Percentiles rank a stretch among this genome's conserved stretches.
These are phyloP conservation scores for Fusarium albidum DNA, from an alignment of 2,329 filamentous ascomycete species.

Conservation along the genomic window DNA sequence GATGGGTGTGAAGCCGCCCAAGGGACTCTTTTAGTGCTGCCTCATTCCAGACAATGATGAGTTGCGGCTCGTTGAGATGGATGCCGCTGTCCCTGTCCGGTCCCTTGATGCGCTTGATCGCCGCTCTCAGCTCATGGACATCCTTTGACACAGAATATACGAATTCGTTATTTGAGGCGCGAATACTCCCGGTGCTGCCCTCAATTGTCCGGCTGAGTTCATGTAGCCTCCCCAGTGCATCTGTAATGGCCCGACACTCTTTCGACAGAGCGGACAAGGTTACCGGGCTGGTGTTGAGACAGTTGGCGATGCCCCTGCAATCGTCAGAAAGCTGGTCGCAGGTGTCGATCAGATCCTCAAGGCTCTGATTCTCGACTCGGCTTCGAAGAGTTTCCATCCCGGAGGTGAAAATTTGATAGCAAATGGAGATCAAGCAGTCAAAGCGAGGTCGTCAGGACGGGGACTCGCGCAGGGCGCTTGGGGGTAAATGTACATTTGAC, in stretches of 20 bases:
- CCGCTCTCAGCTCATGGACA: constrained; percentile 36
- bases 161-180: constrained; percentile 39
- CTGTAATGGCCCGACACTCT: constrained; percentile 38
- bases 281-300: constrained; percentile 40
- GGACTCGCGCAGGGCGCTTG: constrained; percentile 16
- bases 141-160: constrained; percentile 39
- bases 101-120: constrained; percentile 38
- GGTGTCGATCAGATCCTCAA: constrained; percentile 38
- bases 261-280: constrained; percentile 37
- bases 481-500: constrained; percentile 34
- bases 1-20: constrained; percentile 36
- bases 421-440: constrained; percentile 17
- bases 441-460: constrained; percentile 5
- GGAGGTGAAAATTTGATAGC: constrained; percentile 10
- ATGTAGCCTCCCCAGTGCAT: constrained; percentile 38
- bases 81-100: constrained; percentile 41
- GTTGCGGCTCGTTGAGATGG: constrained; percentile 37
- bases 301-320: constrained; percentile 38
- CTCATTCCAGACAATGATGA: constrained; percentile 42
- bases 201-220: constrained; percentile 36
- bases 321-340: constrained; percentile 39
- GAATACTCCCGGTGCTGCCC: constrained; percentile 26
- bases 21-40: constrained; percentile 33
- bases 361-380: constrained; percentile 35
- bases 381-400: constrained; percentile 36